Evolutionary conservation across 148 eudicot species (phyloP), one percentile per base, ranked within the genome.

Genomic region (Vaccinium corymbosum): DNA sequence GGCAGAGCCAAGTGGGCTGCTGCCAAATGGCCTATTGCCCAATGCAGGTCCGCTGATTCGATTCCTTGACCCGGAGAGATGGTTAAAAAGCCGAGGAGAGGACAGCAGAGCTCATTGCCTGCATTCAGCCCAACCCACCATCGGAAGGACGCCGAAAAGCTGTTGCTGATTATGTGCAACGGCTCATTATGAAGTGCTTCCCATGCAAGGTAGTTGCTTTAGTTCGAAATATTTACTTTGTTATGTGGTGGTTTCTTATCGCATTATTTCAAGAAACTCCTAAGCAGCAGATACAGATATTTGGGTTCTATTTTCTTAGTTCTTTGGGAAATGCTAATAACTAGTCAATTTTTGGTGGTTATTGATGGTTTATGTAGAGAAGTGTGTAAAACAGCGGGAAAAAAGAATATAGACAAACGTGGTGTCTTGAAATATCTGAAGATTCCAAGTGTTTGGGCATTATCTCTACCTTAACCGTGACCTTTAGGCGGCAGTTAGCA

Each of bases 51-150:
- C 90, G 1, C 85, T 92, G 83, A 61, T 91, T 59, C 83, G 87
- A 64, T 85, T 84, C 20, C 90, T 94, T 12, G 94, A 93, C 66
- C 86, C 85, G 0, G 97, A 86, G 70, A 88, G 93, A 84, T 94
- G 98, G 98, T 76, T 79, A 32, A 91, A 91, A 59, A 85, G 98
- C 98, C 4, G 98, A 95, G 87, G 92, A 91, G 79, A 91, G 93
- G 83, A 92, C 94, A 27, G 93, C 93, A 0, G 94, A 93, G 84
- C 95, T 95, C 82, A 94, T 95, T 84, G 90, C 87, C 71, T 87
- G 89, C 83, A 94, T 95, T 85, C 97, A 94, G 87, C 98, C 98
- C 1, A 94, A 92, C 61, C 89, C 85, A 73, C 81, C 89, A 1
- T 94, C 98, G 6, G 96, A 91, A 87, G 90, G 84, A 80, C 90